Base-by-base conservation (phyloP, 345 rosid genomes). In the Lumnitzera littorea region DNA sequence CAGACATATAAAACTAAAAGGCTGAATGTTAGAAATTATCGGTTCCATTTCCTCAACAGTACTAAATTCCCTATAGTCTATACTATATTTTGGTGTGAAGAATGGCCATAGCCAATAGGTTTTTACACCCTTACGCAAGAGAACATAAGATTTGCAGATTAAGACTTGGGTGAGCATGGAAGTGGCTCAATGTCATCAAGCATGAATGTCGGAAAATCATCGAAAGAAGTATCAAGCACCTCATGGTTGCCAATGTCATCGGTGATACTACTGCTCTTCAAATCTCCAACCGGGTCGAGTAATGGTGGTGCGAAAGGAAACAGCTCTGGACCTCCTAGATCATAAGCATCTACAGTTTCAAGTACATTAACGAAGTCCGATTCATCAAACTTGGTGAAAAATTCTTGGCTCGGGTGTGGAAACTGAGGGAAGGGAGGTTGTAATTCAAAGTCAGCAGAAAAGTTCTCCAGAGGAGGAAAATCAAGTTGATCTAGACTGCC, bases 171-270 rank as follows among this genome's bases (percentile, higher is more conserved):
- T 29, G 96, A 86, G 70, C 79, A 78, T 1, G 71, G 81, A 65
- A 78, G 76, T 2, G 72, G 76, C 50, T 81, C 86, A 23, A 81
- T 82, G 4, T 79, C 80, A 75, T 89, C 96, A 41, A 84, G 82
- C 77, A 89, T 72, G 65, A 85, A 92, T 0, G 81, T 55, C 0
- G 98, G 96, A 53, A 89, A 82, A 72, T 87, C 94, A 16, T 89
- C 91, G 10, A 84, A 83, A 77, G 89, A 83, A 15, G 74, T 56
- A 43, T 81, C 87, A 3, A 80, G 71, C 13, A 67, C 62, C 24
- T 6, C 65, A 1, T 48, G 41, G 29, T 51, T 63, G 31, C 47
- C 70, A 29, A 46, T 46, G n/a, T 9, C 43, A 36, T 36, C 43
- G 7, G 1, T 36, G 43, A 7, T 6, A 36, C 65, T 82, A 24